phyloP scores from a whole-genome alignment of 2,329 filamentous ascomycete species.

The Raffaelea arxii region DNA sequence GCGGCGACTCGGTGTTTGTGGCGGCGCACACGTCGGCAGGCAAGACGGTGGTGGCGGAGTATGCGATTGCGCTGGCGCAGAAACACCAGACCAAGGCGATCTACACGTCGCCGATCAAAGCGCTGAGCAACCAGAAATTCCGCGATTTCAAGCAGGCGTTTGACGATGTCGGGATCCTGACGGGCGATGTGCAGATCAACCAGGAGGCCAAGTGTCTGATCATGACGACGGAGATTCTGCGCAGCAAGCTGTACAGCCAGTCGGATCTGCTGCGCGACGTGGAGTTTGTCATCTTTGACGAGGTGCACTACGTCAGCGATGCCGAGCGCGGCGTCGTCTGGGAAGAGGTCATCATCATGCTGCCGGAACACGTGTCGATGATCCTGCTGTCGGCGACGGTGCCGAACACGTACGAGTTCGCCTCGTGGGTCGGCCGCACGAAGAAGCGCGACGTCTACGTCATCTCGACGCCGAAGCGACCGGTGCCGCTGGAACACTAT shows the following conservation, averaged over 20 bases:
- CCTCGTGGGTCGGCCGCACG: conserved; percentile 94
- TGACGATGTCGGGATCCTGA: conserved; percentile 93
- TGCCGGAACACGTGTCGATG: conserved; percentile 91
- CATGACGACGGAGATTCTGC: conserved; percentile 97
- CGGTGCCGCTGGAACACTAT: conserved; percentile 91
- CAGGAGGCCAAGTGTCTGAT: conserved; percentile 96
- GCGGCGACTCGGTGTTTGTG: conserved; percentile 94
- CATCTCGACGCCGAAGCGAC: conserved; percentile 91
- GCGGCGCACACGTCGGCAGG: conserved; percentile 95
- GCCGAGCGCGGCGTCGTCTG: conserved; percentile 92
- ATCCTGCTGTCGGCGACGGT: conserved; percentile 94
- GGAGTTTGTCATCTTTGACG: conserved; percentile 97
- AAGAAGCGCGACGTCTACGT: conserved; percentile 99
- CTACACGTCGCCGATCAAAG: conserved; percentile 97
- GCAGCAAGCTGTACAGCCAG: conserved; percentile 96
- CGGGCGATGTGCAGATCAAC: conserved; percentile 95
- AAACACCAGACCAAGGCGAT: conserved; percentile 99
- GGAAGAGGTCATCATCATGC: conserved; percentile 99
- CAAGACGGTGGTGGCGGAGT: conserved; percentile 97
- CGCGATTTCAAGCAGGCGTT: conserved; percentile 85
- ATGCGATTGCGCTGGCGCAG: conserved; percentile 90
- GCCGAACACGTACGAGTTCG: conserved; percentile 94
- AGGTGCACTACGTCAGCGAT: conserved; percentile 98
- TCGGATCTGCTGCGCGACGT: conserved; percentile 95
- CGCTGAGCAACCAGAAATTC: conserved; percentile 97